A percentile compares a stretch with the other conserved stretches of the same genome.
phyloP scores from a whole-genome alignment of 164 flowering plant genomes.

The Vitis rupestris region DNA sequence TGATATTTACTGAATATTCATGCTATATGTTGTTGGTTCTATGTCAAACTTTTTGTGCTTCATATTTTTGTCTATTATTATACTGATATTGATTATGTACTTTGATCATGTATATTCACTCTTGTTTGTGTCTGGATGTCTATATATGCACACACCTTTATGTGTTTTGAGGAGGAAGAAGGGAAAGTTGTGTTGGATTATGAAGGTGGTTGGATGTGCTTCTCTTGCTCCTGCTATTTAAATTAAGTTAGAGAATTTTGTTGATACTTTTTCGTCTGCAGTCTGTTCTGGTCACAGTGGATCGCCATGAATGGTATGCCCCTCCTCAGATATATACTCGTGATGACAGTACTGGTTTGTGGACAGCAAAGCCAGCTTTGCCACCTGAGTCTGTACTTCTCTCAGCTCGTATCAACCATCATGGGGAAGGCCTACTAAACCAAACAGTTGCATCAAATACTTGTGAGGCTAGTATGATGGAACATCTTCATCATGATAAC shows the following conservation, averaged over 20 bases:
- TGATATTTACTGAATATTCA: background rate
- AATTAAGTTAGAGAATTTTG: background rate
- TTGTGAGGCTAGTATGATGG: constrained; percentile 31
- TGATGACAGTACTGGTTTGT: constrained; percentile 80
- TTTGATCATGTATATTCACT: no score
- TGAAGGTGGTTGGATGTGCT: background rate
- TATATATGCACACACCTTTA: no score
- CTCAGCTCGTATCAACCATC: constrained; percentile 27
- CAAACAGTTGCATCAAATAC: constrained; percentile 19
- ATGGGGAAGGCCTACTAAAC: constrained; percentile 15
- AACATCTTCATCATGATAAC: constrained; percentile 29
- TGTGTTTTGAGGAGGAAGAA: no score
- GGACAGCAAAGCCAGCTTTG: constrained; percentile 68
- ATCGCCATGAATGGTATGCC: constrained; percentile 97
- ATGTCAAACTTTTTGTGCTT: background rate
- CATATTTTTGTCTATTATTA: background rate
- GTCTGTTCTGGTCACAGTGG: constrained; percentile 94
- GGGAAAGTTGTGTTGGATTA: no score
- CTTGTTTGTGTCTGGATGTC: no score
- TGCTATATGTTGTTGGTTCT: background rate
- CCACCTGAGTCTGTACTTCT: constrained; percentile 32
- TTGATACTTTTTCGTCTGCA: constrained; percentile 32
- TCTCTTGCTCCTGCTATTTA: no score
- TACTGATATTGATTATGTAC: no score
- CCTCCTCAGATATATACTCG: constrained; percentile 86